Evolutionary conservation across 495 filamentous ascomycete genomes (phyloP).

Genomic region (Tuber magnatum): DNA sequence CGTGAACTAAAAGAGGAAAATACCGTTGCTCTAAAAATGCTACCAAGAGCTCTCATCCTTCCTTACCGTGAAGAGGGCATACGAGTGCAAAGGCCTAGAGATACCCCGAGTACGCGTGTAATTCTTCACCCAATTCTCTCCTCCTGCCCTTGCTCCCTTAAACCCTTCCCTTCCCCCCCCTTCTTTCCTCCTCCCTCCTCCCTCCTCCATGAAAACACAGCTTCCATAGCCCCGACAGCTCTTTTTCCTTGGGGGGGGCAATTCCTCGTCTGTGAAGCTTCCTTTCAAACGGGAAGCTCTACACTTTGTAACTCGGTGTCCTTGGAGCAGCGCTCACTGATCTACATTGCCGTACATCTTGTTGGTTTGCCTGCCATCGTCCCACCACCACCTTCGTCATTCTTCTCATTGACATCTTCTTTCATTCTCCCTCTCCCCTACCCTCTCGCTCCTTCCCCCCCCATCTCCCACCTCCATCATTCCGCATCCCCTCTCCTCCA

Average conservation of each 20-base stretch:
- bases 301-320: neutral
- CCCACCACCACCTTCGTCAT: neutral
- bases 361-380: neutral
- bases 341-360: neutral
- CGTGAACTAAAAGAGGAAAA: slow-evolving; percentile 1
- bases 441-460: neutral
- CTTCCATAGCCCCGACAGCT: neutral
- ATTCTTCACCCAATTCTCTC: neutral
- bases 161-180: neutral
- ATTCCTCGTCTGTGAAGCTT: neutral
- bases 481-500: neutral
- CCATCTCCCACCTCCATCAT: neutral
- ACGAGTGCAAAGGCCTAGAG: neutral
- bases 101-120: neutral
- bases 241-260: neutral
- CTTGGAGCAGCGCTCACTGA: neutral
- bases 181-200: neutral
- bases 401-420: neutral
- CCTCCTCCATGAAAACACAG: neutral
- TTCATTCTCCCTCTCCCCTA: neutral
- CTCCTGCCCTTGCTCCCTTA: neutral
- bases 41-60: neutral
- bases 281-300: neutral
- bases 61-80: neutral
- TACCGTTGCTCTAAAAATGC: neutral